A percentile compares a stretch with the other conserved stretches of the same genome.
These are phyloP conservation scores for Emergomyces pasteurianus DNA, from an alignment of 2,329 filamentous ascomycete genomes.

Conservation along the genomic window DNA sequence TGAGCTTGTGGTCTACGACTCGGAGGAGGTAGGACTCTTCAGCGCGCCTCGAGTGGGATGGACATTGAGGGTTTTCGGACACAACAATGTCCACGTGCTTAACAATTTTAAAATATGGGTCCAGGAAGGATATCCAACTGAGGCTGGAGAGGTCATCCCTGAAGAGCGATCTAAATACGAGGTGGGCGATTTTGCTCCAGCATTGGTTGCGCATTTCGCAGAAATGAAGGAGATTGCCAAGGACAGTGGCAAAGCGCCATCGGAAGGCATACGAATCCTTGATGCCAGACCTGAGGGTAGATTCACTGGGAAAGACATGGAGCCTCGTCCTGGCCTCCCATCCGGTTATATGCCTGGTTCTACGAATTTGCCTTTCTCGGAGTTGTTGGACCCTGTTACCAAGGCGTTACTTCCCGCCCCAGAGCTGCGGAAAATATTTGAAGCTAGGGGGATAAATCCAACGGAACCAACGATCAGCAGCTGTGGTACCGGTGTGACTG, in stretches of 20 bases:
- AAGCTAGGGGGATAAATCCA: constrained; percentile 66
- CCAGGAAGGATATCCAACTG: constrained; percentile 66
- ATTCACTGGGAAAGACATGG: constrained; percentile 71
- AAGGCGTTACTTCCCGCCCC: constrained; percentile 66
- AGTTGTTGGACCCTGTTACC: constrained; percentile 68
- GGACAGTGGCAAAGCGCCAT: constrained; percentile 69
- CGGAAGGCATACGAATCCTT: constrained; percentile 73
- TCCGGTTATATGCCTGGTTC: constrained; percentile 89
- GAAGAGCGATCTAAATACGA: constrained; percentile 35
- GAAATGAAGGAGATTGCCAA: constrained; percentile 66
- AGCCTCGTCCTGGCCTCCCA: constrained; percentile 73
- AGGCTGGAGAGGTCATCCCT: constrained; percentile 49
- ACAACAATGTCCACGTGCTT: constrained; percentile 73
- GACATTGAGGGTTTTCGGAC: constrained; percentile 85
- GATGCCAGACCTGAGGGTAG: constrained; percentile 73
- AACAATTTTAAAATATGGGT: constrained; percentile 97
- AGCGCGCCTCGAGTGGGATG: constrained; percentile 87
- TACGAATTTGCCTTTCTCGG: constrained; percentile 66
- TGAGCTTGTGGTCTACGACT: constrained; percentile 87
- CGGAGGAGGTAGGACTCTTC: constrained; percentile 82
- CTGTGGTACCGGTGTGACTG: constrained; percentile 91
- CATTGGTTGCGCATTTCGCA: constrained; percentile 67
- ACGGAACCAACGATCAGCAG: constrained; percentile 71
- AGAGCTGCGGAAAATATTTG: constrained; percentile 63
- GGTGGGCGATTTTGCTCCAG: constrained; percentile 45